Evolutionary conservation across 257 asterid species (phyloP).

Genomic region (Leonotis leonurus): DNA sequence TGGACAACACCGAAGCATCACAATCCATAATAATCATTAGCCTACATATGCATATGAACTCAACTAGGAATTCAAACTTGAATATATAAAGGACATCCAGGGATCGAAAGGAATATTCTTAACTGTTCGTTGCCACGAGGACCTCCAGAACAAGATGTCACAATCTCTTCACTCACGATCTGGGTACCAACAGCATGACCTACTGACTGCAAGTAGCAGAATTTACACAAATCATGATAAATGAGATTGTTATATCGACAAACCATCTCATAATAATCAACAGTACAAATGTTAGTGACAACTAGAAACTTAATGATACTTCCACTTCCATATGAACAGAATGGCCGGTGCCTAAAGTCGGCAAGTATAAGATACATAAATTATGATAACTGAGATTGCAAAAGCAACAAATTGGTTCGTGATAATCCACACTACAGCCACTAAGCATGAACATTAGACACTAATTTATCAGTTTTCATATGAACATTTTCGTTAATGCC

Average conservation of each 20-base stretch:
- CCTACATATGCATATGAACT: background rate
- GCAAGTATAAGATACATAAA: slow-evolving; percentile 15
- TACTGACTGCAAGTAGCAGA: slow-evolving; percentile 42
- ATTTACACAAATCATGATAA: slow-evolving; percentile 12
- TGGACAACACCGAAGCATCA: too few relatives aligned
- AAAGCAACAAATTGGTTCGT: background rate
- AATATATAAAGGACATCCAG: background rate
- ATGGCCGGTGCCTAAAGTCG: slow-evolving; percentile 12
- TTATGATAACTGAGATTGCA: slow-evolving; percentile 7
- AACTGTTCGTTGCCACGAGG: slow-evolving; percentile 94
- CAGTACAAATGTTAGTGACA: background rate
- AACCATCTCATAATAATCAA: background rate
- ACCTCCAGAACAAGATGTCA: slow-evolving; percentile 74
- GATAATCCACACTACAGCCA: background rate
- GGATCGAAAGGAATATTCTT: slow-evolving; percentile 17
- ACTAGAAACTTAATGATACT: background rate
- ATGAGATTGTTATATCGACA: slow-evolving; percentile 6
- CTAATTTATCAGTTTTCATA: background rate
- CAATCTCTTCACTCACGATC: slow-evolving; percentile 56
- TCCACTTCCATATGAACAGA: background rate
- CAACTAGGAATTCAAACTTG: background rate
- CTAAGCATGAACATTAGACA: background rate
- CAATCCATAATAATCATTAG: background rate
- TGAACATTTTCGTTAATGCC: background rate
- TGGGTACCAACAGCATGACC: slow-evolving; percentile 62